Conservation (phyloP, 2,329 filamentous ascomycete species). For the Apiospora saccharicola region DNA sequence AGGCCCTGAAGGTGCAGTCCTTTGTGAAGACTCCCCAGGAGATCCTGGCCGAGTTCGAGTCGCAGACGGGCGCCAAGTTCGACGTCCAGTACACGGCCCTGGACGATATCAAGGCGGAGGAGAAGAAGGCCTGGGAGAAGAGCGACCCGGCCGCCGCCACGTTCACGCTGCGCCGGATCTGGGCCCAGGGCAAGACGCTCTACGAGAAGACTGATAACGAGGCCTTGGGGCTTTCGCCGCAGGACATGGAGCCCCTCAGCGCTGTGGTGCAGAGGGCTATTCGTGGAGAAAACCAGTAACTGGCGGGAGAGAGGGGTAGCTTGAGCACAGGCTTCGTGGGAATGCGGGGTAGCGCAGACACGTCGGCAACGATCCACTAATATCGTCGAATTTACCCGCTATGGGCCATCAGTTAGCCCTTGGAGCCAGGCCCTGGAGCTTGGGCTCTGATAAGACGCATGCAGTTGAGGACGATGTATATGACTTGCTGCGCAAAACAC, state of each 20-base stretch:
- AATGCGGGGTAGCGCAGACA: background rate
- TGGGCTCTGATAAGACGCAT: background rate
- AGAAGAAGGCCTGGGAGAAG: constrained; percentile 65
- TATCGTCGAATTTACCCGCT: background rate
- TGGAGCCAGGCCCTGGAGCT: background rate
- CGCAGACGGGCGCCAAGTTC: constrained; percentile 68
- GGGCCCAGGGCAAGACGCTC: constrained; percentile 75
- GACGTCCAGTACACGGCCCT: constrained; percentile 60
- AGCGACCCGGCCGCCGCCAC: constrained; percentile 59
- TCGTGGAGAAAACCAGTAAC: constrained; percentile 30
- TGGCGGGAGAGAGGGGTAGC: background rate
- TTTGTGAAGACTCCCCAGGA: constrained; percentile 71
- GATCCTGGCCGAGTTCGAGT: constrained; percentile 72
- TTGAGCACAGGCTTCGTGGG: background rate
- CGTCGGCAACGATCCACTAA: background rate
- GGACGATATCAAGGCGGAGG: constrained; percentile 60
- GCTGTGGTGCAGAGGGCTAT: constrained; percentile 50
- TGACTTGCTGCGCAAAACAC: too few relatives aligned
- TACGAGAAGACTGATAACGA: constrained; percentile 74
- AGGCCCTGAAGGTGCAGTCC: constrained; percentile 72
- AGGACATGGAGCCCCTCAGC: constrained; percentile 60
- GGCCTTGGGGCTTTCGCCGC: constrained; percentile 56
- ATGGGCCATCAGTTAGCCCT: background rate
- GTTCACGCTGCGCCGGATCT: constrained; percentile 72
- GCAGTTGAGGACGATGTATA: too few relatives aligned